Evolutionary conservation across 1,284 basidiomycete genomes (phyloP).

Genomic region (Puccinia polysora): DNA sequence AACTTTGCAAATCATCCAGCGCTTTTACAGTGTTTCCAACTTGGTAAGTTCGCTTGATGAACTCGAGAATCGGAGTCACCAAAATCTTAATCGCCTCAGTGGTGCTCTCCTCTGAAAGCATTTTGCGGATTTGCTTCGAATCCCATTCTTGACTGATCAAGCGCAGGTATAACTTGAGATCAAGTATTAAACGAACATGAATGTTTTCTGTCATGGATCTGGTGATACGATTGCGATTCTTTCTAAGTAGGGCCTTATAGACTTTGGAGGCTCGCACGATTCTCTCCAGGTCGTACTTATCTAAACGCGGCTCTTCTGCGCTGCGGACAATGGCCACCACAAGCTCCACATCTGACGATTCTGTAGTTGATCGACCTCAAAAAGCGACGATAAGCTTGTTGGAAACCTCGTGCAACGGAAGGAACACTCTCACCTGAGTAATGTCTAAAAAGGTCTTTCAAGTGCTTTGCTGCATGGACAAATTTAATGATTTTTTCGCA

Average conservation of each 20-base stretch:
- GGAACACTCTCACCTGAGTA: slow-evolving; percentile 45
- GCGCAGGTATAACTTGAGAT: slow-evolving; percentile 47
- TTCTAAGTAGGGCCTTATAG: slow-evolving; percentile 46
- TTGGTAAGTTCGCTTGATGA: slow-evolving; percentile 47
- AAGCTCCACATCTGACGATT: slow-evolving; percentile 47
- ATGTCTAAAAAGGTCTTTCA: slow-evolving; percentile 47
- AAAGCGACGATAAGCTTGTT: neutral
- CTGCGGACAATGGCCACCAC: slow-evolving; percentile 49
- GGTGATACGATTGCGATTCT: slow-evolving; percentile 43
- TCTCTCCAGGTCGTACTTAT: slow-evolving; percentile 48
- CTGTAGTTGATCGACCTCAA: slow-evolving; percentile 28
- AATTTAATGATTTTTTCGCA: slow-evolving; percentile 48
- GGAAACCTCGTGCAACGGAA: neutral
- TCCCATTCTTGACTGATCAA: slow-evolving; percentile 47
- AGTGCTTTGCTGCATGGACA: slow-evolving; percentile 45
- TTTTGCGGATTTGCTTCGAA: slow-evolving; percentile 45
- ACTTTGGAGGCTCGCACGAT: slow-evolving; percentile 44
- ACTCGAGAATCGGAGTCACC: slow-evolving; percentile 45
- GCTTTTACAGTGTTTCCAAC: slow-evolving; percentile 45
- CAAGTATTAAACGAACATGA: slow-evolving; percentile 48
- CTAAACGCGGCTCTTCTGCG: slow-evolving; percentile 48
- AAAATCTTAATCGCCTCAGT: slow-evolving; percentile 46
- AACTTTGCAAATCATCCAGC: slow-evolving; percentile 45
- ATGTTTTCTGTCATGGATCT: slow-evolving; percentile 46
- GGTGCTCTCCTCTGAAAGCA: slow-evolving; percentile 46